phyloP scores from a whole-genome alignment of 1,139 yeast species.

The Tardiomyces digboiensis region DNA sequence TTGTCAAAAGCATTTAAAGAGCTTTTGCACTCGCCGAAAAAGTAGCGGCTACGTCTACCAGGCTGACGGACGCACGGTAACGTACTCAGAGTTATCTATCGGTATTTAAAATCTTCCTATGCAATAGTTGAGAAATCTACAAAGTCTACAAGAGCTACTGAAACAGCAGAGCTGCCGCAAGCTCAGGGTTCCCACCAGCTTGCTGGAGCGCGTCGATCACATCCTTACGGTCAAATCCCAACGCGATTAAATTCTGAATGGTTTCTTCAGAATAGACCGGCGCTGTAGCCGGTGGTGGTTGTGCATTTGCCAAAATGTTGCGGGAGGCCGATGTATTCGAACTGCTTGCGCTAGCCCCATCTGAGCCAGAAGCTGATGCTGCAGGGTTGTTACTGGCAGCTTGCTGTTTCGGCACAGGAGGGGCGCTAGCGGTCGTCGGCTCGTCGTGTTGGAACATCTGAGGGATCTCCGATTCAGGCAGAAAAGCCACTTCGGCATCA shows the following conservation, averaged over 20 bases:
- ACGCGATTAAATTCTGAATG: conserved; percentile 44
- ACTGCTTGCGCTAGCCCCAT: conserved; percentile 20
- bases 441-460: conserved; percentile 16
- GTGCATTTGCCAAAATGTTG: conserved; percentile 9
- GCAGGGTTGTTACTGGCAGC: conserved; percentile 6
- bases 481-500: conserved; percentile 56
- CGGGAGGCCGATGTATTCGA: conserved; percentile 4
- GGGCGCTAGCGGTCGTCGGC: conserved; percentile 3
- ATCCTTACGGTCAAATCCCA: conserved; percentile 64
- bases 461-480: conserved; percentile 68
- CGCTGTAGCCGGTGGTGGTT: conserved; percentile 12
- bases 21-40: too few species aligned
- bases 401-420: conserved; percentile 1
- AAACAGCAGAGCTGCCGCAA: conserved; percentile 76
- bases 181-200: conserved; percentile 69
- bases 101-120: too few species aligned
- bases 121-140: too few species aligned
- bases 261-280: conserved; percentile 35
- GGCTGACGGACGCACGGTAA: too few species aligned
- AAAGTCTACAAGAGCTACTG: conserved; percentile 23
- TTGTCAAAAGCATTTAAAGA: too few species aligned
- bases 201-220: conserved; percentile 56
- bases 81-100: too few species aligned
- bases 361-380: conserved; percentile 12
- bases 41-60: too few species aligned